Evolutionary conservation across 1,139 yeast species (phyloP), one percentile per base, ranked within the genome.

Genomic region (Candida albicans): DNA sequence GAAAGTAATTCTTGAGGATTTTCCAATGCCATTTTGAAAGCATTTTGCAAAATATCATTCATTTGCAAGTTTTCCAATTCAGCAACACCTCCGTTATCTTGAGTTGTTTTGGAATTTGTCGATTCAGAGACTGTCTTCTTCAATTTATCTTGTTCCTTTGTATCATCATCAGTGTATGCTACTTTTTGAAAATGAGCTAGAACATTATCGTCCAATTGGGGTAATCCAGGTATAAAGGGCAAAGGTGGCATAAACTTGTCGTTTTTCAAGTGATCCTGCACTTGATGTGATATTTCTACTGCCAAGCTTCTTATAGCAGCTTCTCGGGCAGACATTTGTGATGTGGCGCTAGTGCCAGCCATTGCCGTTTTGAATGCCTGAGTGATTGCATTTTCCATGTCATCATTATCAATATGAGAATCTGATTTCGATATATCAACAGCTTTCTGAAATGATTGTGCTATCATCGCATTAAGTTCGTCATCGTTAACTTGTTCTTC

Each of bases 31-130:
- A 84, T 75, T 40, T 77, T 77, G 64, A 84, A 74, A 0, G 90
- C 91, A 62, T 82, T 83, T 52, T 82, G 86, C 70, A 84, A 75
- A 51, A 85, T 84, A 52, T 80, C 86, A 55, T 80, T 82, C 81
- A 79, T 76, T 49, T 75, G 79, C 39, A 72, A 59, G 47, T 69
- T 75, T 42, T 75, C 79, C 38, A 82, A 64, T 50, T 79, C 84
- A 42, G 69, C 67, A 33, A 40, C 37, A 10, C 31, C 40, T 22
- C 25, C 35, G 14, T 11, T 29, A 10, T 37, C 43, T 25, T 41
- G 40, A 15, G 50, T 60, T 11, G 62, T 56, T 2, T 57, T 67
- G 43, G 49, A 57, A 26, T 62, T 56, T 14, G 64, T 60, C 1
- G 56, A 68, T 41, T 56, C 57, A 1, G 64, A 64, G 26, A 65